Evolutionary conservation across 192 early-diverging fungal genomes (phyloP).

Genomic region (Gigaspora rosea): DNA sequence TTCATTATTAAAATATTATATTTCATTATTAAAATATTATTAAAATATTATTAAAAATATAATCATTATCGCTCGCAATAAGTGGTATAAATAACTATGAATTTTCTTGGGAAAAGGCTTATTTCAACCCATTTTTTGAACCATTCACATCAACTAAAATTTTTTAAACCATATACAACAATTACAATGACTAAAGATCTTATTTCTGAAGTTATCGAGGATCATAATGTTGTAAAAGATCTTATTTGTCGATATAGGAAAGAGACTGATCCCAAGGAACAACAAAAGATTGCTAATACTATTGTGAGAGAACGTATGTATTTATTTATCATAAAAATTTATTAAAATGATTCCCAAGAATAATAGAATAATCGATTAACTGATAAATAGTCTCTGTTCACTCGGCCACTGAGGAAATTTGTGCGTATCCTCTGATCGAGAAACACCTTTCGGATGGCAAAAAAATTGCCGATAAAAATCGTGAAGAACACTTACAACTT

Average conservation of each 20-base stretch:
- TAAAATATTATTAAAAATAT: too few species aligned
- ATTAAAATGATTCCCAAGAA: not conserved
- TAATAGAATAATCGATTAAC: not conserved
- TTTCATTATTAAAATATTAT: too few species aligned
- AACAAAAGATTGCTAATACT: constrained; percentile 24
- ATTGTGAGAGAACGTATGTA: constrained; percentile 12
- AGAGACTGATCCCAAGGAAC: not conserved
- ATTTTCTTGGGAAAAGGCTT: too few species aligned
- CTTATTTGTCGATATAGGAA: not conserved
- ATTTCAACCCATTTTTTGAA: too few species aligned
- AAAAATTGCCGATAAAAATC: constrained; percentile 38
- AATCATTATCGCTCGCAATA: too few species aligned
- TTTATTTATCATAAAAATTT: not conserved
- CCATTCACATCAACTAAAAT: too few species aligned
- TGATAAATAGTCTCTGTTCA: constrained; percentile 39
- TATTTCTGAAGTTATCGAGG: not conserved
- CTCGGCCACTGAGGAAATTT: constrained; percentile 44
- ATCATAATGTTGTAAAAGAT: constrained; percentile 5
- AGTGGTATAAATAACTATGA: too few species aligned
- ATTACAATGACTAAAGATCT: constrained; percentile 16
- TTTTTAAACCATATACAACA: too few species aligned
- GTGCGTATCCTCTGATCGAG: constrained; percentile 46
- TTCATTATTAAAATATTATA: too few species aligned
- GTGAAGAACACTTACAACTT: constrained; percentile 40
- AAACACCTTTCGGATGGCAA: constrained; percentile 37